Percentiles rank a stretch among this genome's conserved stretches.
Evolutionary conservation across 768 basidiomycete species (phyloP).

Genomic region (Lentinula detonsa): DNA sequence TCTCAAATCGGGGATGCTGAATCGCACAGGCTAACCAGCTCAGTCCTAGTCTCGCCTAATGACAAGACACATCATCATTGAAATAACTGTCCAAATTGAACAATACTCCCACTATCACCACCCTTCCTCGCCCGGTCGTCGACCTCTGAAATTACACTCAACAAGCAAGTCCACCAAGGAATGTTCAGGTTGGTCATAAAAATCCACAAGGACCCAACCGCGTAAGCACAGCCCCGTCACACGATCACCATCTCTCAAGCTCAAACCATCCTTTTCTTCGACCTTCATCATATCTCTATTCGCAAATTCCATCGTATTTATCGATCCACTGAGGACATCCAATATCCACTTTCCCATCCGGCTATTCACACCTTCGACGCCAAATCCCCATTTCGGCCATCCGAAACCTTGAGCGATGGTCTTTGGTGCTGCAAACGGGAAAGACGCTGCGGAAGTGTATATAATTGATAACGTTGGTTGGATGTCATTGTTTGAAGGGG

Average conservation of each 20-base stretch:
- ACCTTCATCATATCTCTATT: not conserved
- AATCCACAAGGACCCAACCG: conserved; percentile 78
- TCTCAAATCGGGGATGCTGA: no score
- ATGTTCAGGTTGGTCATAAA: conserved; percentile 53
- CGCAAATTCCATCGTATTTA: not conserved
- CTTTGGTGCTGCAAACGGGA: conserved; percentile 78
- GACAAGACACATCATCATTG: no score
- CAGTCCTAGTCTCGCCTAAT: no score
- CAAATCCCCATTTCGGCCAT: conserved; percentile 70
- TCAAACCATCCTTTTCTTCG: not conserved
- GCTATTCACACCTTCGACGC: conserved; percentile 83
- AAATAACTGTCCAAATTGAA: no score
- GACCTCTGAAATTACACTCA: conserved; percentile 71
- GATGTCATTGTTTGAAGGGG: conserved; percentile 21
- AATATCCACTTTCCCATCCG: conserved; percentile 71
- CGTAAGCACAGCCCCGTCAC: conserved; percentile 41
- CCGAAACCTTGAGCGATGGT: conserved; percentile 78
- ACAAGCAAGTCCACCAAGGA: conserved; percentile 60
- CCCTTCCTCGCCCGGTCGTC: conserved; percentile 34
- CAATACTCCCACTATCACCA: conserved; percentile 17
- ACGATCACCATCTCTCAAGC: not conserved
- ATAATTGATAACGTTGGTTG: conserved; percentile 61
- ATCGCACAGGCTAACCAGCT: no score
- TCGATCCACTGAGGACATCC: conserved; percentile 32
- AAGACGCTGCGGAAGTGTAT: conserved; percentile 74